Percentiles rank a stretch among this genome's conserved stretches.
phyloP scores from a whole-genome alignment of 1,284 basidiomycete species.

The Mrakiaceae sp. region DNA sequence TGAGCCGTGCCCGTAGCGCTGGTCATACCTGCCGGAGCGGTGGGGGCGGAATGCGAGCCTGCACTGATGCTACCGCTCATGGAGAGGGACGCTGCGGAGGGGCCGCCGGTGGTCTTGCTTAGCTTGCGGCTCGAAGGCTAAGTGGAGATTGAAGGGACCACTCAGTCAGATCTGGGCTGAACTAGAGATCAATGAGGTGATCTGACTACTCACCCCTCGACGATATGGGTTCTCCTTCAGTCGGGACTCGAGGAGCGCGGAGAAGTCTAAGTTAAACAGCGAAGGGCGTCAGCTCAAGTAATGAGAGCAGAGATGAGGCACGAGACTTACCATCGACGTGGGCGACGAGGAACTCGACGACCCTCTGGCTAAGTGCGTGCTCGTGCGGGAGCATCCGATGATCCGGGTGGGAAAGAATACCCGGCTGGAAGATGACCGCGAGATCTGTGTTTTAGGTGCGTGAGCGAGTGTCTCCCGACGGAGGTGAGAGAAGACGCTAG shows the following conservation, averaged over 20 bases:
- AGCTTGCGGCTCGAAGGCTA: too few species aligned
- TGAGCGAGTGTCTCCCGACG: neutral
- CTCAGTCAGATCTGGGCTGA: too few species aligned
- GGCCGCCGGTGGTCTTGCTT: too few species aligned
- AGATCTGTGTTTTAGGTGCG: slow-evolving; percentile 49
- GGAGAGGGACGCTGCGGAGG: too few species aligned
- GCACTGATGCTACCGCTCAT: too few species aligned
- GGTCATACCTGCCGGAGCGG: too few species aligned
- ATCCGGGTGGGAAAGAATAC: slow-evolving; percentile 73
- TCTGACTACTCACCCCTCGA: neutral
- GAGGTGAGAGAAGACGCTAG: slow-evolving; percentile 6
- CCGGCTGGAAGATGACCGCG: slow-evolving; percentile 88
- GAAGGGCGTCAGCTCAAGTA: too few species aligned
- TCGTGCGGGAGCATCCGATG: slow-evolving; percentile 73
- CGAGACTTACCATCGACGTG: slow-evolving; percentile 39
- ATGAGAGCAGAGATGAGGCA: too few species aligned
- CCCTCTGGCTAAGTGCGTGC: slow-evolving; percentile 74
- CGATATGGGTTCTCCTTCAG: slow-evolving; percentile 16
- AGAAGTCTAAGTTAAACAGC: neutral
- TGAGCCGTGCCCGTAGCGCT: neutral
- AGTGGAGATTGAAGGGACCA: too few species aligned
- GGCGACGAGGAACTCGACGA: slow-evolving; percentile 82
- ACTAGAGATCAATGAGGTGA: too few species aligned
- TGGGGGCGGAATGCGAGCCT: too few species aligned
- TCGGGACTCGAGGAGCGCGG: slow-evolving; percentile 8